Base-by-base conservation (phyloP, 108 stramenopile species). In the Cyclotella cryptica region DNA sequence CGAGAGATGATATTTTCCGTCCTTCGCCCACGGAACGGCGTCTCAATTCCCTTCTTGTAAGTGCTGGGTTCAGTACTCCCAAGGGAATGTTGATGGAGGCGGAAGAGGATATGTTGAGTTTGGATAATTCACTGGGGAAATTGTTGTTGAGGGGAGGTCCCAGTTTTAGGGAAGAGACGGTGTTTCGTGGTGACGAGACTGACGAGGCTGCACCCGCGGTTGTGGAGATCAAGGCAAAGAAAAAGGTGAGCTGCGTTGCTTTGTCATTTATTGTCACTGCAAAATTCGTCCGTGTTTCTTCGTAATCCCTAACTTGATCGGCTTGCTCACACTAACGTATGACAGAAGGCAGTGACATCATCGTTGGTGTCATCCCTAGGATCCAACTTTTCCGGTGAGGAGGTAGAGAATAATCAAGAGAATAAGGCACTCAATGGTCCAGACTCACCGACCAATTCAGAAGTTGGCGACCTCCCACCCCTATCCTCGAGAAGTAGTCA, bases 111-210 rank as follows among this genome's bases (percentile, higher is more conserved):
- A 19, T 71, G 46, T 65, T 42, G 22, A 67, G 69, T n/a, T 61
- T 70, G 24, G 69, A 35, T 45, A 67, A 76, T 55, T 83, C 82
- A 1, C 66, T 83, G 45, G 75, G 54, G 44, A 29, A 47, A 13
- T 54, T 83, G 75, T 54, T 83, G 71, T 39, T 72, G 60, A 68
- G 76, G 24, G 82, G 82, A n/a, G 82, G 82, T 19, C 82, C 82
- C 7, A 45, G 59, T 35, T 75, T 65, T 53, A 45, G 71, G 35
- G 82, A 83, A 15, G 75, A 72, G 26, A 42, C 51, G 28, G 72
- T 83, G 55, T 83, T 83, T 55, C 82, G 82, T 47, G 71, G 66
- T 9, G 63, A 63, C 10, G 4, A 35, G 35, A 2, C 2, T 6
- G 4, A 35, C 2, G 35, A 35, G 35, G 35, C 6, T 35, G 35